Base-by-base conservation (phyloP, 176 grass and related monocot genomes). In the Ensete ventricosum region DNA sequence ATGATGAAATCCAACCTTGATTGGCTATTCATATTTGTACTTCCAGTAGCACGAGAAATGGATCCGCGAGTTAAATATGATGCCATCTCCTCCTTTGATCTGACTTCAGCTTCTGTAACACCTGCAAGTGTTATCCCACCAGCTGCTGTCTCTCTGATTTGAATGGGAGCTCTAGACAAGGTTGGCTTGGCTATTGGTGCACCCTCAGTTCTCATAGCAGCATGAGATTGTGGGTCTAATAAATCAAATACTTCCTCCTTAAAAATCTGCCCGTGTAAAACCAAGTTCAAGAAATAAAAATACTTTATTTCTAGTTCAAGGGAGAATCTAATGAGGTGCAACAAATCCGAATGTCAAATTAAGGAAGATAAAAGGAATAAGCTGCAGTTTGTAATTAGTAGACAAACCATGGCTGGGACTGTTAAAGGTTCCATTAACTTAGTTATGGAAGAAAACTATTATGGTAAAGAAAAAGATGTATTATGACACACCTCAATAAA, bases 181-280 rank as follows among this genome's bases (percentile, higher is more conserved):
- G 27, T 17, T 53, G 80, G 65, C 81, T 88, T 94, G 26, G 81
- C 82, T 68, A 78, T 19, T 77, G 68, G 64, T 49, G 75, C 82
- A 71, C 71, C 20, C 69, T 97, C 90, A 84, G 20, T 13, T 77
- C 60, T 94, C 73, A 55, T 25, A 78, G 74, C n/a, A 74, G 85
- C 81, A 81, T 82, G 81, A 75, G 72, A 82, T 75, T 83, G 63
- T 13, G 69, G 4, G 63, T 93, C 90, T 27, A 97, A 83, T 67
- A 97, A 88, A 84, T 97, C 93, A 69, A 90, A 97, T 1, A 97
- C 93, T 80, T 97, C 93, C 69, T 97, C 93, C 81, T 97, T 97
- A 58, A 97, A 97, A 73, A 97, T 97, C 93, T 97, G 90, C 69
- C 3, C 50, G 9, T 16, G 23, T 19, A 57, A 26, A 74, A 55